Evolutionary conservation across 73 alveolate genomes (phyloP), one percentile per base, ranked within the genome.

Genomic region (Paramecium biaurelia): DNA sequence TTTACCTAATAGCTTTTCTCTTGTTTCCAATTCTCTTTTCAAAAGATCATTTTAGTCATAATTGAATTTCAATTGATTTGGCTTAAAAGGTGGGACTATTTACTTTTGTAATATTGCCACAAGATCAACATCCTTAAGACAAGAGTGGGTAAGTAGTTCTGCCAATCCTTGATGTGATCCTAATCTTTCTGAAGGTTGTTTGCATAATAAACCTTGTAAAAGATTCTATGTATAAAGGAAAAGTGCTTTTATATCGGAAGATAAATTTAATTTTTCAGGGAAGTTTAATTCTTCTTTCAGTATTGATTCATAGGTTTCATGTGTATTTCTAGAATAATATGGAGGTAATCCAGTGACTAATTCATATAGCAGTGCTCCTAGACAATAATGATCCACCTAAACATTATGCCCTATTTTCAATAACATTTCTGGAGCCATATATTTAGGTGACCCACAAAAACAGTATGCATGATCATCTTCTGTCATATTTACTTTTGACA

Each of bases 101-200:
- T 49, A 15, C 42, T 92, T 92, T 30, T 92, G 28, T 30, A 92
- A 85, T 5, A 93, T 56, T 49, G 38, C 92, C 0, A 63, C 92
- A 7, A 76, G 43, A 47, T 93, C 87, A 1, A 92, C 74, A 32
- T 68, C 85, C 26, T 79, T 92, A 42, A 93, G 92, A 86, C 93
- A 93, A 24, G 86, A 49, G 49, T 89, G 95, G 0, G 86, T 85
- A 28, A 89, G 76, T 26, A 93, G 23, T 74, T 93, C 95, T 53
- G 76, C 10, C 5, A 92, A 30, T 20, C 96, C 96, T 30, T 43
- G 21, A 30, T 67, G 38, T 18, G 95, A 56, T 14, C 99, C 99
- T 74, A 97, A 47, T 93, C 99, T 95, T 85, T 93, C 85, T 38
- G 56, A 49, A 2, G 99, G 99, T 53, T 97, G 95, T 94, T 97